Conservation (phyloP, 2,329 filamentous ascomycete genomes). For the Ophiosphaerella herpotricha region DNA sequence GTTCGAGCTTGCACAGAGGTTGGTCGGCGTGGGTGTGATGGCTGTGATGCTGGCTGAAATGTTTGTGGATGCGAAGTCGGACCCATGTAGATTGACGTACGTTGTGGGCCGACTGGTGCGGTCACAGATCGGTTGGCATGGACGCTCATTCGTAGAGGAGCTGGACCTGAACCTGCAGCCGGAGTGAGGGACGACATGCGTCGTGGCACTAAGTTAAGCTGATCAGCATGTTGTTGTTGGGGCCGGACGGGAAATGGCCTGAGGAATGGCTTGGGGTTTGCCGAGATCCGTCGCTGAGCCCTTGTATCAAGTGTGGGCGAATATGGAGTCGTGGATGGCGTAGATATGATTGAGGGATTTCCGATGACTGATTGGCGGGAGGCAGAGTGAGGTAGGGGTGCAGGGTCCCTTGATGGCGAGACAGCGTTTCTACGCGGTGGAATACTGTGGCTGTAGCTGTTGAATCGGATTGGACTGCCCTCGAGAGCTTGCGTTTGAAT, state of each 20-base stretch:
- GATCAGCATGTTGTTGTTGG: slow-evolving; percentile 35
- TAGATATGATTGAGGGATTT: slow-evolving; percentile 8
- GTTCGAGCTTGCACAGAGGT: slow-evolving; percentile 52
- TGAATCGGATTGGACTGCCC: slow-evolving; percentile 29
- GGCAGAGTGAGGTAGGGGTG: slow-evolving; percentile 24
- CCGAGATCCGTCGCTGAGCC: slow-evolving; percentile 32
- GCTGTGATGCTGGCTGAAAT: slow-evolving; percentile 7
- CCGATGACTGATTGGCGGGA: slow-evolving; percentile 34
- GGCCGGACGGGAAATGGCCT: slow-evolving; percentile 43
- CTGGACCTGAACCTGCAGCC: slow-evolving; percentile 21
- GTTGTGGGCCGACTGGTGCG: slow-evolving; percentile 25
- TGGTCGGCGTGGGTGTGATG: slow-evolving; percentile 40
- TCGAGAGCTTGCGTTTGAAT: slow-evolving; percentile 14
- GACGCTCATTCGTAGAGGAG: slow-evolving; percentile 30
- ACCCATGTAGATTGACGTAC: slow-evolving; percentile 15
- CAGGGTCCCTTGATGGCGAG: slow-evolving; percentile 34
- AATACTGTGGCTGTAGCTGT: slow-evolving; percentile 28
- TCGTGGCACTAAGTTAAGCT: slow-evolving; percentile 30
- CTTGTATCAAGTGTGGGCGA: slow-evolving; percentile 14
- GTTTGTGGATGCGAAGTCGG: slow-evolving; percentile 15
- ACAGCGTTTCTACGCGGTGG: slow-evolving; percentile 31
- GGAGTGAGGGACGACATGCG: slow-evolving; percentile 36
- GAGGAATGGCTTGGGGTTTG: slow-evolving; percentile 43
- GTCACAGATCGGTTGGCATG: slow-evolving; percentile 40
- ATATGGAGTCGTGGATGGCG: slow-evolving; percentile 6